phyloP scores from a whole-genome alignment of 2,329 filamentous ascomycete genomes.

The Madurella mycetomatis region DNA sequence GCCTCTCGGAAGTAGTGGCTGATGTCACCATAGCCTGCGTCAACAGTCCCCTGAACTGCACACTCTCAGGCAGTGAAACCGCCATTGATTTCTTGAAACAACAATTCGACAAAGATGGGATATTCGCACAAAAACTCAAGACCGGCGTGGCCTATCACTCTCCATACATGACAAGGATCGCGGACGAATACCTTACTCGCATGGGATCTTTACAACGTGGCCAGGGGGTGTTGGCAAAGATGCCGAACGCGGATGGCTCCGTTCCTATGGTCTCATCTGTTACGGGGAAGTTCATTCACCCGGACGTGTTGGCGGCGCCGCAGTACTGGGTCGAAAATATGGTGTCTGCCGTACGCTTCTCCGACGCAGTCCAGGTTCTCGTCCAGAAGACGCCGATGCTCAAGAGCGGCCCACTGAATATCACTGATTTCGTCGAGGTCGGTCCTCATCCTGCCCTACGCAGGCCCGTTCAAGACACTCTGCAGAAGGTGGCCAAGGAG shows the following conservation, averaged over 20 bases:
- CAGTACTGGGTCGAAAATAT: slow-evolving; percentile 34
- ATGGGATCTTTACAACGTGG: neutral
- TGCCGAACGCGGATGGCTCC: neutral
- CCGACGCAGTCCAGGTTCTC: slow-evolving; percentile 24
- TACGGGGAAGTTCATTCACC: neutral
- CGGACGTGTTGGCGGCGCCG: neutral
- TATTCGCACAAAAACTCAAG: neutral
- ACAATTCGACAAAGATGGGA: neutral
- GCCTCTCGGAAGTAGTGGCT: too few species aligned
- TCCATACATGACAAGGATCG: neutral
- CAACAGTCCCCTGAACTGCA: neutral
- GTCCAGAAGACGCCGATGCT: neutral
- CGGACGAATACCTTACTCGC: neutral
- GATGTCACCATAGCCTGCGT: neutral
- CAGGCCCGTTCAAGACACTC: neutral
- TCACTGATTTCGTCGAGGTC: neutral
- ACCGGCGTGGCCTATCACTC: slow-evolving; percentile 35
- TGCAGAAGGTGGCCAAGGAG: neutral
- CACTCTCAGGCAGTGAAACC: neutral
- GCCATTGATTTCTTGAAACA: slow-evolving; percentile 24
- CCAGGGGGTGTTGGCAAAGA: neutral
- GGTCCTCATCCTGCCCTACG: neutral
- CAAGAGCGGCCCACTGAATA: neutral
- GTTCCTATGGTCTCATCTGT: neutral
- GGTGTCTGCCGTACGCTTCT: slow-evolving; percentile 31